phyloP scores from a whole-genome alignment of 148 eudicot species.

The Chenopodium quinoa region DNA sequence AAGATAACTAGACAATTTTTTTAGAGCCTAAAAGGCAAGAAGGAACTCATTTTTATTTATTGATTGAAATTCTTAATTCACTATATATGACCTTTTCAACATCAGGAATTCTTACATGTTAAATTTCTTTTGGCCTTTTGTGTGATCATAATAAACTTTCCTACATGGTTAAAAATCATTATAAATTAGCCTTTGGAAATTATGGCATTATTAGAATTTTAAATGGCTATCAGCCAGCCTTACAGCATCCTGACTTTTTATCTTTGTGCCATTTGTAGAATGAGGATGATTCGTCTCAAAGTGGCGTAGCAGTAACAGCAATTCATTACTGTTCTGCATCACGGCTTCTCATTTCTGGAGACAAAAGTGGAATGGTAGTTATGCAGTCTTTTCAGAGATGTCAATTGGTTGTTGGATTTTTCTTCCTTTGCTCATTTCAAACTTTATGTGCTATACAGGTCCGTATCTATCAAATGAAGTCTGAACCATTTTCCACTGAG shows the following conservation, averaged over 20 bases:
- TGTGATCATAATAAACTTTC: background rate
- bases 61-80: background rate
- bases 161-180: background rate
- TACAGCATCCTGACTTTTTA: background rate
- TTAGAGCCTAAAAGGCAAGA: background rate
- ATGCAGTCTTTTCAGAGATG: background rate
- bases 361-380: constrained; percentile 83
- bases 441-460: constrained; percentile 45
- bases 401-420: background rate
- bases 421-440: background rate
- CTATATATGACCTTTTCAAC: background rate
- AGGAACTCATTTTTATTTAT: background rate
- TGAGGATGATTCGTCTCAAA: constrained; percentile 55
- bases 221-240: background rate
- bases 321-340: constrained; percentile 44
- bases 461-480: constrained; percentile 63
- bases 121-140: background rate
- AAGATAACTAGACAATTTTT: background rate
- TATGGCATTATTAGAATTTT: background rate
- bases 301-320: constrained; percentile 66
- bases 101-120: too few species aligned
- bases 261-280: constrained; percentile 38
- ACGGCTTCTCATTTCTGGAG: constrained; percentile 70
- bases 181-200: background rate
- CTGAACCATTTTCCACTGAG: constrained; percentile 59